Conservation (phyloP, 352 stramenopile species). For the Phytophthora boehmeriae region DNA sequence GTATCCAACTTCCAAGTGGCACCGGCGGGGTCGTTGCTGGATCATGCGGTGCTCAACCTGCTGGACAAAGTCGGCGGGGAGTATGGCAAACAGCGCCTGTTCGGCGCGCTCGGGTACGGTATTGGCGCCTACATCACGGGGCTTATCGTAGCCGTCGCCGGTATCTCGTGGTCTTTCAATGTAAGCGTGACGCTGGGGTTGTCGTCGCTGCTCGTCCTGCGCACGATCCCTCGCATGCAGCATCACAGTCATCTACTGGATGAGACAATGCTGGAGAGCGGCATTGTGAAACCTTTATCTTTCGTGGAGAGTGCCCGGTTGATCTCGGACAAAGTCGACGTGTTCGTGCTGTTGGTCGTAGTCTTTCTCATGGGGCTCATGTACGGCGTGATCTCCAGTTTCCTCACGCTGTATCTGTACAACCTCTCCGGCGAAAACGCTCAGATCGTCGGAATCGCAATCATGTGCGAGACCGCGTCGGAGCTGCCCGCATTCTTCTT, state of each 20-base stretch:
- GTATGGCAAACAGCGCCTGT: slow-evolving; percentile 86
- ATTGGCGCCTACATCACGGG: slow-evolving; percentile 70
- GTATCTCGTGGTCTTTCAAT: slow-evolving; percentile 84
- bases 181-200: slow-evolving; percentile 57
- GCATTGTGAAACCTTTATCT: slow-evolving; percentile 24
- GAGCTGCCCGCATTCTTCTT: slow-evolving; percentile 87
- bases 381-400: slow-evolving; percentile 84
- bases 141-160: slow-evolving; percentile 54
- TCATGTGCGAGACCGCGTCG: slow-evolving; percentile 80
- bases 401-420: slow-evolving; percentile 84
- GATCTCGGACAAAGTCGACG: slow-evolving; percentile 53
- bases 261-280: slow-evolving; percentile 30
- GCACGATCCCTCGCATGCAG: slow-evolving; percentile 60
- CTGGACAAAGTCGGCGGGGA: slow-evolving; percentile 72
- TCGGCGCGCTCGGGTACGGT: slow-evolving; percentile 76
- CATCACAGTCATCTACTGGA: slow-evolving; percentile 26
- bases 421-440: slow-evolving; percentile 73
- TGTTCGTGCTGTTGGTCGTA: slow-evolving; percentile 72
- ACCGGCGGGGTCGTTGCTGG: slow-evolving; percentile 66
- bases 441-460: slow-evolving; percentile 81
- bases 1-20: slow-evolving; percentile 69
- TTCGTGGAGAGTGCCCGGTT: slow-evolving; percentile 45
- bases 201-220: slow-evolving; percentile 65
- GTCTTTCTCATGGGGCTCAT: slow-evolving; percentile 85
- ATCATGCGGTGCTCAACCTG: slow-evolving; percentile 74